A percentile compares a stretch with the other conserved stretches of the same genome.
These are phyloP conservation scores for Aspergillus latus DNA, from an alignment of 2,329 filamentous ascomycete genomes.

Conservation along the genomic window DNA sequence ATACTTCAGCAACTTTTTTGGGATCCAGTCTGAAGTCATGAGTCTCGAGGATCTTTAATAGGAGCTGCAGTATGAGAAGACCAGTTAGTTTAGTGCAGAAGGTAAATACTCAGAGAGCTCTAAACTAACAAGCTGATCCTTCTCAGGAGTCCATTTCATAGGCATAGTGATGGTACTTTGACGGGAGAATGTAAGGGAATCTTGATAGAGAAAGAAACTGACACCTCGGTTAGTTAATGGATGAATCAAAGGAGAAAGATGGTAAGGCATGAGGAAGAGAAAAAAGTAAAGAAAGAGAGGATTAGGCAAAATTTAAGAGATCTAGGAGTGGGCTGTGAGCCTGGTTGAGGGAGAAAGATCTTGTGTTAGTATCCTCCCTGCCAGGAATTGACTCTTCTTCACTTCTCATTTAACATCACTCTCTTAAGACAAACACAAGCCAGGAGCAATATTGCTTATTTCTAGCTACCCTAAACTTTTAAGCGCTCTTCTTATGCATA, in stretches of 20 bases:
- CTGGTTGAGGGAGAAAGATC: not conserved
- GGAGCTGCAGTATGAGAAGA: constrained; percentile 30
- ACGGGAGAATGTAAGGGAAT: not conserved
- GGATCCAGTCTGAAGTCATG: constrained; percentile 38
- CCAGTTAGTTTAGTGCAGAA: not conserved
- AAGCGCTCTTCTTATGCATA: no score
- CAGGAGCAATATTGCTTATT: no score
- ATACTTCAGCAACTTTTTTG: constrained; percentile 36
- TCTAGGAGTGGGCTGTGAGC: not conserved
- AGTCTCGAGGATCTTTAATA: constrained; percentile 43
- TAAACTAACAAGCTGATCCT: constrained; percentile 36
- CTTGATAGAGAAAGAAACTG: not conserved
- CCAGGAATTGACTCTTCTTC: not conserved
- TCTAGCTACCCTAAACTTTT: no score
- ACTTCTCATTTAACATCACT: not conserved
- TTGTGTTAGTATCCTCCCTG: not conserved
- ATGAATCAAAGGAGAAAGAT: no score
- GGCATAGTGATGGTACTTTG: constrained; percentile 30
- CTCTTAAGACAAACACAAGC: no score
- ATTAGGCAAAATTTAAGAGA: not conserved
- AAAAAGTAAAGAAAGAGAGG: not conserved
- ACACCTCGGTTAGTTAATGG: no score
- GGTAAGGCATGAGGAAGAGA: not conserved
- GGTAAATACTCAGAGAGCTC: not conserved
- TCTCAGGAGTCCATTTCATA: constrained; percentile 38